Conservation (phyloP, 2,329 filamentous ascomycete genomes). For the Pseudocercospora fuligena region DNA sequence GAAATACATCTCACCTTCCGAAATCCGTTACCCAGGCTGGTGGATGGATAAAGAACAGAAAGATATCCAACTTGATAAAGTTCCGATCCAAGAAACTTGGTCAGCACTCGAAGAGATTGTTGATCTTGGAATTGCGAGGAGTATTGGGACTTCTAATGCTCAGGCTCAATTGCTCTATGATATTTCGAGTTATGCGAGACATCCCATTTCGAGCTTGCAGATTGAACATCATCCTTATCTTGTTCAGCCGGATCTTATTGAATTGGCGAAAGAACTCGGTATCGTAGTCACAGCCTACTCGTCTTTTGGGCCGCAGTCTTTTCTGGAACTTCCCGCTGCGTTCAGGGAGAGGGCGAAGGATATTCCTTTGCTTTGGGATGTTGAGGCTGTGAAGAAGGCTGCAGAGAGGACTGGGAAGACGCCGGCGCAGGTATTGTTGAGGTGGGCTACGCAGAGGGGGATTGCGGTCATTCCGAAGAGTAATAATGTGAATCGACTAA, state of each 20-base stretch:
- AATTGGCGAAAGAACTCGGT: slow-evolving; percentile 11
- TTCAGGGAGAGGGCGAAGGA: slow-evolving; percentile 21
- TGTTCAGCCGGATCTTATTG: slow-evolving; percentile 16
- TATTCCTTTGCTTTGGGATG: slow-evolving; percentile 14
- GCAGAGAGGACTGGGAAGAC: slow-evolving; percentile 14
- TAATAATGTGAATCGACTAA: slow-evolving; percentile 17
- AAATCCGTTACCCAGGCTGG: slow-evolving; percentile 24
- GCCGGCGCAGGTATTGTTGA: slow-evolving; percentile 18
- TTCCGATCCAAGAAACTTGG: slow-evolving; percentile 18
- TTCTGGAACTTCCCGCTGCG: slow-evolving; percentile 17
- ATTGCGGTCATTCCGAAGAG: slow-evolving; percentile 24
- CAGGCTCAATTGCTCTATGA: slow-evolving; percentile 22
- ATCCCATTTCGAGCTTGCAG: slow-evolving; percentile 14
- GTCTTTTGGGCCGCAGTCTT: slow-evolving; percentile 20
- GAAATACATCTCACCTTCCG: slow-evolving; percentile 25
- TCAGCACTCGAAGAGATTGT: slow-evolving; percentile 20
- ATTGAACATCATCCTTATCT: slow-evolving; percentile 24
- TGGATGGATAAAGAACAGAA: slow-evolving; percentile 14
- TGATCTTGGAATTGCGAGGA: slow-evolving; percentile 16
- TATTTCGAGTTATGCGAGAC: slow-evolving; percentile 13
- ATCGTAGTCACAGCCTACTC: slow-evolving; percentile 22
- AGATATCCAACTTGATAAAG: slow-evolving; percentile 13
- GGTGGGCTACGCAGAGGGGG: slow-evolving; percentile 20
- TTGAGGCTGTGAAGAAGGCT: slow-evolving; percentile 16
- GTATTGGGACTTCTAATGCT: slow-evolving; percentile 20